phyloP scores from a whole-genome alignment of 768 basidiomycete species.

The Xerocomellus amylosporus region DNA sequence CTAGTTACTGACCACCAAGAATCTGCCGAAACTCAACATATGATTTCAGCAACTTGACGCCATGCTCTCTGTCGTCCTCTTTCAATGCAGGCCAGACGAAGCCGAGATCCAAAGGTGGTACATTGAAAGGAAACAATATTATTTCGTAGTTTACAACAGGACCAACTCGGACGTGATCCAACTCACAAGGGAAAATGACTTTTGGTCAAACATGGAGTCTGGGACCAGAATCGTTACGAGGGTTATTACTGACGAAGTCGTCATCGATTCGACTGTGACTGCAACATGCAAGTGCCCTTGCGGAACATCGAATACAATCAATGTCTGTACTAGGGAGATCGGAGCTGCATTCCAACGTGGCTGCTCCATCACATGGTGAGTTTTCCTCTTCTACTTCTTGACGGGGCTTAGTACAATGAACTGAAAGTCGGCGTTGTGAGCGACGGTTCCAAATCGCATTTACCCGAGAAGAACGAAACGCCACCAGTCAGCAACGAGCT shows the following conservation, averaged over 20 bases:
- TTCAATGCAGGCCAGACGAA: not conserved
- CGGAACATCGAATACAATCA: not conserved
- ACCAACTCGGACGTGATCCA: not conserved
- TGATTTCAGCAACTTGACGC: not conserved
- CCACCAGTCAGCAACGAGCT: not conserved
- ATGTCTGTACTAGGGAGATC: not conserved
- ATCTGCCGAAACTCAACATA: not conserved
- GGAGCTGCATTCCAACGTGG: not conserved
- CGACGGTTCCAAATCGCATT: not conserved
- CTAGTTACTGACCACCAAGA: not conserved
- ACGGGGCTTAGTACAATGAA: not conserved
- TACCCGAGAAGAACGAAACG: too few relatives aligned
- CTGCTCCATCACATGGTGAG: slow-evolving; percentile 3
- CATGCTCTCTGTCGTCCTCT: not conserved
- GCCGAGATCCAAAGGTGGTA: slow-evolving; percentile 1
- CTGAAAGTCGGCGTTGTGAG: not conserved
- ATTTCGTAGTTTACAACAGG: slow-evolving; percentile 1
- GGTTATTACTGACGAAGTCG: not conserved
- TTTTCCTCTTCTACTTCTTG: not conserved
- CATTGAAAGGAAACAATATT: not conserved
- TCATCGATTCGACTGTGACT: not conserved
- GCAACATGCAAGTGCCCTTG: not conserved
- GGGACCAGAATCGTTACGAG: slow-evolving; percentile 3
- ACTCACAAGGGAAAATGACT: not conserved
- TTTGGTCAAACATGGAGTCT: not conserved